Base-by-base conservation (phyloP, 352 stramenopile species). In the Elongisporangium anandrum region DNA sequence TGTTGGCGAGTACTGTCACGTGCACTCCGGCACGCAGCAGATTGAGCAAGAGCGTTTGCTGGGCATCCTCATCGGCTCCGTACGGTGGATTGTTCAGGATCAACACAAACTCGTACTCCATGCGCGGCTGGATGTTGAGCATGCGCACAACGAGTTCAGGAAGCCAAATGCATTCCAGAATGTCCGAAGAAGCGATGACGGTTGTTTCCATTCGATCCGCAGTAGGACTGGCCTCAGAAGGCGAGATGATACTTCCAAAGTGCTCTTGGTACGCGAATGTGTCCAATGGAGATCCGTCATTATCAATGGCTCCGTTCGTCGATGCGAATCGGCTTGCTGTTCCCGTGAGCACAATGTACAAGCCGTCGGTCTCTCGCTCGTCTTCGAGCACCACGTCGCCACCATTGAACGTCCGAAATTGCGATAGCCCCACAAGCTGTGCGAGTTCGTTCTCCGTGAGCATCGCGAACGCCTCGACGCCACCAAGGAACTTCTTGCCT, bases 21-120 rank as follows among this genome's bases (percentile, higher is more conserved):
- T 87, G 75, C 24, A 87, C 20, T 0, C 75, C 77, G 0, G 77
- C 75, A 12, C 69, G 68, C 39, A 85, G 63, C 12, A 87, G 63
- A 8, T 64, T 59, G 4, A 69, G 63, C 34, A 87, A 38, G 15
- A 87, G 21, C 26, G 70, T 67, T 20, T 84, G 70, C 22, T 85
- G 75, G 39, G 60, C 67, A 45, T 68, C 62, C 8, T 68, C 59
- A 0, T 70, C 39, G 48, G 60, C 50, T 10, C 79, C 74, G 0
- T 49, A 50, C 10, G 58, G 60, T 23, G 52, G 59, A 60, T 83
- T 81, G 56, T 87, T 68, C 34, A 85, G 68, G 12, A 85, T 61
- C 2, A 87, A 47, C 29, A 69, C 75, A 54, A 87, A 87, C 69
- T 87, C 77, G 59, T 77, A 67, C 41, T 83, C 75, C 59, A 87